Base-by-base conservation (phyloP, 345 rosid genomes). In the Citrus australasica region DNA sequence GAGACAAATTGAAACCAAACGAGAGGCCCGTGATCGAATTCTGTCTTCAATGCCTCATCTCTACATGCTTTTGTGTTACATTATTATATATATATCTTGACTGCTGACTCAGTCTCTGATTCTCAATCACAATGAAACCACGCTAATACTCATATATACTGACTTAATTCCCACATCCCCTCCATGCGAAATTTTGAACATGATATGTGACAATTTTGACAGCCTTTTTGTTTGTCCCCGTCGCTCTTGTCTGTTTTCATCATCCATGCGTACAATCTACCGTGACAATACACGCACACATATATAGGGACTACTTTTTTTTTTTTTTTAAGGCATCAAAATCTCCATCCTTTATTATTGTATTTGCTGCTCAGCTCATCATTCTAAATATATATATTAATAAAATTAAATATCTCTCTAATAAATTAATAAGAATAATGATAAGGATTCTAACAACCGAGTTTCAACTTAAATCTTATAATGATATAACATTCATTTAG, bases 1-100 rank as follows among this genome's bases (percentile, higher is more conserved):
- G 82, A 80, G 85, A 82, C 87, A 84, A 82, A 82, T 58, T 64
- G 80, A 75, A 70, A 60, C 83, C 87, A 68, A 79, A 76, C 79
- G 67, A 76, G 75, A 79, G 83, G 80, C 86, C 90, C 90, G 86
- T 85, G 88, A 63, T 63, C 67, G 67, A 88, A 78, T 76, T 38
- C 86, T 76, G 81, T 53, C 51, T 3, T 53, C 69, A 33, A 72
- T 72, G 69, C 51, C 40, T n/a, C 42, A 9, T 53, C 58, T 53
- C 51, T 46, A 13, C 51, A 3, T 13, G 51, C 51, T 46, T 13
- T 46, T 46, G 5, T 0, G 5, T 46, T 53, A 1, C 56, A 16
- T 51, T 42, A 42, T 13, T 51, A 14, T 51, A 51, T 51, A 51
- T 51, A 53, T 16, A 17, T 58, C 42, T 53, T 37, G 69, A 76